These are phyloP conservation scores for Knoxia roxburghii DNA, from an alignment of 257 asterid species.

Conservation along the genomic window DNA sequence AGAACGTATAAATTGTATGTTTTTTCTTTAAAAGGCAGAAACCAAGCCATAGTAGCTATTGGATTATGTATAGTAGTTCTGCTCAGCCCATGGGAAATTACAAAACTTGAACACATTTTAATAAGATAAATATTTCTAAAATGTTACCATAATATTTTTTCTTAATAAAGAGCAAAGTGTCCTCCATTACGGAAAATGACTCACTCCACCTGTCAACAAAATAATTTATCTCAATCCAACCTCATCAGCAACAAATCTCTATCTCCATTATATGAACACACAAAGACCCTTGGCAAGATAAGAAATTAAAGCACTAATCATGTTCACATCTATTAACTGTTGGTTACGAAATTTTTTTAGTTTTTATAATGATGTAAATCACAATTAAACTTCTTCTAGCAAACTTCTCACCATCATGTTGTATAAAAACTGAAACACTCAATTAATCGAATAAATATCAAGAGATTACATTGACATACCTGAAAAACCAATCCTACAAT, in stretches of 20 bases:
- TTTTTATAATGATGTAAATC: background rate
- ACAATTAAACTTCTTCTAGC: no score
- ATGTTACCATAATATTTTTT: background rate
- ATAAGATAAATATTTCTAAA: background rate
- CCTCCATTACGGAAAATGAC: no score
- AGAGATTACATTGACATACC: slow-evolving; percentile 28
- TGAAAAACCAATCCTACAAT: slow-evolving; percentile 79
- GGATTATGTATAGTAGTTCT: background rate
- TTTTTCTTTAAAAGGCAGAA: no score
- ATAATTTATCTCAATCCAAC: background rate
- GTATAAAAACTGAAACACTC: background rate
- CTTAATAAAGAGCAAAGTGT: background rate
- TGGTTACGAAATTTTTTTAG: background rate
- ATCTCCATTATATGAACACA: background rate
- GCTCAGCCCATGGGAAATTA: background rate
- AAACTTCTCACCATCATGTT: no score
- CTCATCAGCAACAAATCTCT: background rate
- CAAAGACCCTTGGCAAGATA: slow-evolving; percentile 2
- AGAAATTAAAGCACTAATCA: background rate
- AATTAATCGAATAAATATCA: background rate
- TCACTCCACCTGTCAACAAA: background rate
- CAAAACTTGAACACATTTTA: background rate
- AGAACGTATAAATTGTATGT: no score
- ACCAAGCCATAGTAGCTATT: background rate
- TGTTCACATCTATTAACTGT: background rate